Evolutionary conservation across 1,284 basidiomycete species (phyloP).

Genomic region (Malassezia dermatis): DNA sequence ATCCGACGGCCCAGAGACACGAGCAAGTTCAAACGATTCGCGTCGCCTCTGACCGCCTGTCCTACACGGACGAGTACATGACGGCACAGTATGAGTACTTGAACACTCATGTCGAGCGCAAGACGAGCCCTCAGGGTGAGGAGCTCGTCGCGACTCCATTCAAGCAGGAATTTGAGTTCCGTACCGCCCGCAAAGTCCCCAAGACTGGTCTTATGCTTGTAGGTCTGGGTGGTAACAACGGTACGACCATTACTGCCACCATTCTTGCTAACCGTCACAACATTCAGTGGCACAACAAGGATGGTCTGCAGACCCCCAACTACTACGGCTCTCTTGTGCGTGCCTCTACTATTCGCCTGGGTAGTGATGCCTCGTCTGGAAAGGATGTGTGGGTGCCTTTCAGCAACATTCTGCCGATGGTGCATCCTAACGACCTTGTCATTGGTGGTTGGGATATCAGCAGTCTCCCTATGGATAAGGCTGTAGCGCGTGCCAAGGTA

Average conservation of each 20-base stretch:
- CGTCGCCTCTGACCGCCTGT: constrained; percentile 43
- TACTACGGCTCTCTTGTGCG: constrained; percentile 67
- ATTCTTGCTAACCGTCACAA: constrained; percentile 92
- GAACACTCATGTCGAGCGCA: constrained; percentile 44
- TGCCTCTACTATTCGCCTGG: constrained; percentile 85
- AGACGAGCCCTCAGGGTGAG: constrained; percentile 33
- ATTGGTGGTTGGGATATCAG: constrained; percentile 97
- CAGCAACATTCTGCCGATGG: constrained; percentile 89
- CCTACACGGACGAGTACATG: constrained; percentile 40
- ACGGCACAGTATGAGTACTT: constrained; percentile 41
- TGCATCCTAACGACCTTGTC: constrained; percentile 95
- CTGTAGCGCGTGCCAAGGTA: constrained; percentile 86
- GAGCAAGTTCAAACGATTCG: constrained; percentile 40
- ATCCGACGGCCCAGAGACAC: constrained; percentile 46
- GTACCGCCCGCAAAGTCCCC: constrained; percentile 72
- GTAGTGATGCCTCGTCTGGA: constrained; percentile 67
- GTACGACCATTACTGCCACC: constrained; percentile 83
- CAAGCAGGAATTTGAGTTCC: constrained; percentile 61
- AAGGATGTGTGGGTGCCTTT: constrained; percentile 89
- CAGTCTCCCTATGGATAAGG: constrained; percentile 68
- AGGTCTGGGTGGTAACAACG: constrained; percentile 94
- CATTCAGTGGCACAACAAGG: constrained; percentile 90
- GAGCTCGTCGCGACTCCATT: constrained; percentile 41
- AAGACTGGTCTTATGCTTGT: constrained; percentile 96
- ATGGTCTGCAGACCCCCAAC: constrained; percentile 83